Conservation (phyloP, 2,329 filamentous ascomycete genomes). For the Apiospora phragmitis region DNA sequence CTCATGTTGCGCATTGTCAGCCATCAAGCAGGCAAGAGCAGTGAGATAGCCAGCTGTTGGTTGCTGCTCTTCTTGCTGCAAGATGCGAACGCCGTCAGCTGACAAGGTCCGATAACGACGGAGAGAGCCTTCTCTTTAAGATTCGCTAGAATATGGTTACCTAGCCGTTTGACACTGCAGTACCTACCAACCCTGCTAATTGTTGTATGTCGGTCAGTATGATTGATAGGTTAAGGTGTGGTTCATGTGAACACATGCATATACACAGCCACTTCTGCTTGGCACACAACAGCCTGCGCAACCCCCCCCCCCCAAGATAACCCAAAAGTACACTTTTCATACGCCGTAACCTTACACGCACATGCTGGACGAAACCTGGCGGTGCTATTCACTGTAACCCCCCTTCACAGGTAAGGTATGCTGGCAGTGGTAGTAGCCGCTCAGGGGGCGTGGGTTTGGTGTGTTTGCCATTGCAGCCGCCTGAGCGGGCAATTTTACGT, state of each 20-base stretch:
- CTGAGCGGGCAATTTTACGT: not conserved
- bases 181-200: not conserved
- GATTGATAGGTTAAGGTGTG: not conserved
- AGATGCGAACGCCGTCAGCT: not conserved
- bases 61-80: not conserved
- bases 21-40: not conserved
- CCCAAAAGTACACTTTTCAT: not conserved
- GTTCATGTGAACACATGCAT: constrained; percentile 1
- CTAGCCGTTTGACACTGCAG: not conserved
- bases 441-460: not conserved
- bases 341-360: not conserved
- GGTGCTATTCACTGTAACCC: not conserved
- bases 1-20: not conserved
- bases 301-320: not conserved
- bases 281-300: not conserved
- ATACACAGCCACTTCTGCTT: constrained; percentile 1
- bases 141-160: not conserved
- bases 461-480: not conserved
- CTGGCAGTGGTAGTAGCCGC: not conserved
- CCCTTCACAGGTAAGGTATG: not conserved
- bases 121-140: not conserved
- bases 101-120: not conserved
- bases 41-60: not conserved
- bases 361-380: not conserved
- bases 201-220: not conserved